phyloP scores from a whole-genome alignment of 306 rosid species.

The Rosa chinensis region DNA sequence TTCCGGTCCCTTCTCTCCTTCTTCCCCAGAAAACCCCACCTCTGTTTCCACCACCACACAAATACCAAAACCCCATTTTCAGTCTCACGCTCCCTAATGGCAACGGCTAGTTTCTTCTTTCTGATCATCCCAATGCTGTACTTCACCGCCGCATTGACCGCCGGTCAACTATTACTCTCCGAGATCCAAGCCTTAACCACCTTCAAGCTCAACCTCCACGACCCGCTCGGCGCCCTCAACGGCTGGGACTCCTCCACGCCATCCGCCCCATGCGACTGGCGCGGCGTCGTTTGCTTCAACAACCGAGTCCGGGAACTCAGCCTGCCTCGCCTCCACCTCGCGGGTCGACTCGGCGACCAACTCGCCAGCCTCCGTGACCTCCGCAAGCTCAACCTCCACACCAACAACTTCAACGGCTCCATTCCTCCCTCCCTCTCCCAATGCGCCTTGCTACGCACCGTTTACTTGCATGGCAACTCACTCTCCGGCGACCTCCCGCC shows the following conservation, averaged over 20 bases:
- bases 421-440: conserved; percentile 65
- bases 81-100: conserved; percentile 26
- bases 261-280: conserved; percentile 80
- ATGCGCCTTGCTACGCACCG: conserved; percentile 57
- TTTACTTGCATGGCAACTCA: conserved; percentile 65
- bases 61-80: not conserved
- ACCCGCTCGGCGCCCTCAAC: conserved; percentile 60
- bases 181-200: conserved; percentile 57
- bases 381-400: conserved; percentile 64
- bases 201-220: conserved; percentile 53
- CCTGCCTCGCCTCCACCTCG: conserved; percentile 68
- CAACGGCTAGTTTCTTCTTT: conserved; percentile 52
- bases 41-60: not conserved
- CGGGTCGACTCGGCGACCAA: conserved; percentile 43
- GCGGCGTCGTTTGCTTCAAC: conserved; percentile 52
- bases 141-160: conserved; percentile 20
- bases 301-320: conserved; percentile 58
- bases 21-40: not conserved
- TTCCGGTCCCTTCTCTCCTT: not conserved
- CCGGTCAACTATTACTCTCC: conserved; percentile 15
- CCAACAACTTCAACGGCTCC: conserved; percentile 62
- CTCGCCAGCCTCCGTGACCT: conserved; percentile 49
- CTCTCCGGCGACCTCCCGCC: conserved; percentile 62
- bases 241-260: conserved; percentile 63
- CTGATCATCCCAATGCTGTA: conserved; percentile 28